A percentile compares a stretch with the other conserved stretches of the same genome.
These are phyloP conservation scores for Coemansia sp. DNA, from an alignment of 192 early-diverging fungal species.

Conservation along the genomic window DNA sequence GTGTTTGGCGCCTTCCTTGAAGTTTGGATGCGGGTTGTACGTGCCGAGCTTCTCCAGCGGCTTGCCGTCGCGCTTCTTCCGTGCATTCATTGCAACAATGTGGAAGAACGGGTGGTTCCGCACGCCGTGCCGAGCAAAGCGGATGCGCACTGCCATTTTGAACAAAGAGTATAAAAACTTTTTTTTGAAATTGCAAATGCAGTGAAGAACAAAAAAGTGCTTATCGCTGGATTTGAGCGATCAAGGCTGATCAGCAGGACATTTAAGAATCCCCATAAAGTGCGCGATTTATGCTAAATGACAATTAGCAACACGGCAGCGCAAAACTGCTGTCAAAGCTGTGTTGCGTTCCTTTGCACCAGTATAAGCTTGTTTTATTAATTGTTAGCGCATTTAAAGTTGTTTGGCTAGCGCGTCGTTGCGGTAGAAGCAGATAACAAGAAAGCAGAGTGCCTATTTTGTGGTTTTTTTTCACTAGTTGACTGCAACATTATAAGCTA, in stretches of 20 bases:
- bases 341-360: conserved; percentile 2
- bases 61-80: conserved; percentile 79
- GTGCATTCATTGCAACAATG: conserved; percentile 86
- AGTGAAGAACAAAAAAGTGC: not conserved
- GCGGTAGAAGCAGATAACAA: not conserved
- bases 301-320: not conserved
- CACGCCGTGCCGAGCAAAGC: conserved; percentile 88
- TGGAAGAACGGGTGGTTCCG: conserved; percentile 90
- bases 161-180: not conserved
- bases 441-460: not conserved
- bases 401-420: not conserved
- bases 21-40: conserved; percentile 83
- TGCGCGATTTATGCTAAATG: not conserved
- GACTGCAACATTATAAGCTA: not conserved
- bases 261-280: not conserved
- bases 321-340: too few species aligned
- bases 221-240: not conserved
- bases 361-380: not conserved
- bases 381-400: not conserved
- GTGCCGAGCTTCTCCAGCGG: conserved; percentile 90
- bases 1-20: conserved; percentile 69
- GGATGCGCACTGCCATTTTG: conserved; percentile 75
- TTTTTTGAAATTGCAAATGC: not conserved
- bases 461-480: too few species aligned
- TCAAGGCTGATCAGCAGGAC: not conserved